Percentiles rank a stretch among this genome's conserved stretches.
Evolutionary conservation across 768 basidiomycete genomes (phyloP).

Genomic region (Tylopilus sp.): DNA sequence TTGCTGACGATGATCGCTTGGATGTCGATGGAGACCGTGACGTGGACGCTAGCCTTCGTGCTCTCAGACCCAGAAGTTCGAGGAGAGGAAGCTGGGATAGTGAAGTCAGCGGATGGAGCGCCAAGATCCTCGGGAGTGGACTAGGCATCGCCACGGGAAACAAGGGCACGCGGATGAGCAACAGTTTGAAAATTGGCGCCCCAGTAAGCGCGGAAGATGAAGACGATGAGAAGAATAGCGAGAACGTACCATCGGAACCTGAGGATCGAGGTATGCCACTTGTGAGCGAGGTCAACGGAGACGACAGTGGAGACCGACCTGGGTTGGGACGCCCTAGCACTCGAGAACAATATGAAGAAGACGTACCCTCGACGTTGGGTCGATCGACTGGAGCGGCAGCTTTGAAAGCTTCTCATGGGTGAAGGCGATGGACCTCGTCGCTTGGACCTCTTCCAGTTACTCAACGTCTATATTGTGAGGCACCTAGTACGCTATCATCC

Average conservation of each 20-base stretch:
- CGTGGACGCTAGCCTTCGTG: constrained; percentile 83
- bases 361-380: constrained; percentile 24
- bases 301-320: constrained; percentile 4
- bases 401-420: constrained; percentile 9
- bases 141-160: constrained; percentile 47
- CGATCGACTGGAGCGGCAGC: constrained; percentile 23
- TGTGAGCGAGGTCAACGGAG: not conserved
- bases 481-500: not conserved
- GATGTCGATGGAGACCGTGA: constrained; percentile 55
- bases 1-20: constrained; percentile 63
- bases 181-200: constrained; percentile 56
- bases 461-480: not conserved
- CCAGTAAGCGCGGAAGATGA: constrained; percentile 47
- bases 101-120: constrained; percentile 85
- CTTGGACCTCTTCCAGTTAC: not conserved
- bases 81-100: constrained; percentile 91
- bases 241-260: constrained; percentile 3
- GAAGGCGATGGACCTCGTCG: constrained; percentile 2
- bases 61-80: constrained; percentile 82
- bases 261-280: constrained; percentile 7
- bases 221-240: constrained; percentile 32
- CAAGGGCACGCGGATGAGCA: constrained; percentile 58
- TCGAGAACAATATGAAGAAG: constrained; percentile 13
- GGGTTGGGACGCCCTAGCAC: constrained; percentile 3
- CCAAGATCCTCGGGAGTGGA: constrained; percentile 49